Base-by-base conservation (phyloP, 2,329 filamentous ascomycete species). In the Laburnicola sp. region DNA sequence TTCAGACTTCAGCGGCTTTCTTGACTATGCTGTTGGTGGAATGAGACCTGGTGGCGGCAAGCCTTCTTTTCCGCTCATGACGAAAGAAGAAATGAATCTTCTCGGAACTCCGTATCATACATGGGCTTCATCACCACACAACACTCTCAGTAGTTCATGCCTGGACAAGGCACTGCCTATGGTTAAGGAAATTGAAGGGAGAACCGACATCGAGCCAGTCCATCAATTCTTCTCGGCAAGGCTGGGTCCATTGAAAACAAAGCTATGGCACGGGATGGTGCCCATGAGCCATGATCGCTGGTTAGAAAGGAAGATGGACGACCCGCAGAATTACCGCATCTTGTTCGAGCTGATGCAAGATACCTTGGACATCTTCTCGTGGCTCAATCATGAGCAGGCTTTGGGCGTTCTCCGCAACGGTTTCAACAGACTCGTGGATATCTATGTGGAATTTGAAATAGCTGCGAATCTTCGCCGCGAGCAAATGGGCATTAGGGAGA, bases 231-330 rank as follows among this genome's bases (percentile, higher is more conserved):
- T 26, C 6, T 22, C 2, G 2, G 54, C 57, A 10, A 50, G 55
- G 4, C 25, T 63, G 23, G 47, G 45, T 2, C 41, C 54, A 2
- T 35, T 64, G 26, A 55, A 49, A 37, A 47, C 48, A 26, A 59
- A 54, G 40, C 7, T 64, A 2, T 51, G 50, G 50, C 49, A 52
- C 7, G 58, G 62, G 4, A 58, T 58, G 56, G 56, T 55, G 6
- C 59, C 62, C 0, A 48, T 64, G 23, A 57, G 43, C 8, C 47
- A 46, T 30, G 51, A 56, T 16, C 54, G 59, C 8, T 64, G 58
- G 56, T 22, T 52, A 10, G 51, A 60, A 16, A 56, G 52, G 30
- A 54, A 48, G 23, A 56, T 64, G 46, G 58, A 58, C 30, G 58
- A 63, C 11, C 56, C 60, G 10, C 46, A 53, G 23, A 62, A 63